phyloP scores from a whole-genome alignment of 345 rosid species.

The Dovyalis caffra region DNA sequence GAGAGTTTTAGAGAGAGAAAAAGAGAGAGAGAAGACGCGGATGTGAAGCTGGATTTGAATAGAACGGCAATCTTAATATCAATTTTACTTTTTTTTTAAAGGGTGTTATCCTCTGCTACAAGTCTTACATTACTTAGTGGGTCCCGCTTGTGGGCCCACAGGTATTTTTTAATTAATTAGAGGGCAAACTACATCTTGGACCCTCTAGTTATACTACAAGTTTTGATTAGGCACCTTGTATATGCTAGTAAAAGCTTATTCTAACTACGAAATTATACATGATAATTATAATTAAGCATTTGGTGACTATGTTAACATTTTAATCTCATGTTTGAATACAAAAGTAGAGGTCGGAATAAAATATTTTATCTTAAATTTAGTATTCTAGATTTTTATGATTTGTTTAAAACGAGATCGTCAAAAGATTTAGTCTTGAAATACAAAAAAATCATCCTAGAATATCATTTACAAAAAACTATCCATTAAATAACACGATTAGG shows the following conservation, averaged over 20 bases:
- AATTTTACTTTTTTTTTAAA: background rate
- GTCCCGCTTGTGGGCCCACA: background rate
- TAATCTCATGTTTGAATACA: background rate
- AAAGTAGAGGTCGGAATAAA: background rate
- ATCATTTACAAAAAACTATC: no score
- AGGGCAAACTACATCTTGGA: background rate
- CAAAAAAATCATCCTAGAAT: no score
- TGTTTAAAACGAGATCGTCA: background rate
- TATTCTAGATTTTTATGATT: no score
- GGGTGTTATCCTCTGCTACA: background rate
- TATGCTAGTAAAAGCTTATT: no score
- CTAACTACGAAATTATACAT: no score
- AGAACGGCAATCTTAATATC: background rate
- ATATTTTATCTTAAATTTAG: background rate
- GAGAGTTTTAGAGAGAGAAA: background rate
- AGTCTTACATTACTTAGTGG: background rate
- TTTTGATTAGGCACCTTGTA: background rate
- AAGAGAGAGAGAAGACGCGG: background rate
- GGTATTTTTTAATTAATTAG: background rate
- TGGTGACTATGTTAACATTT: no score
- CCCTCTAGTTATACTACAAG: background rate
- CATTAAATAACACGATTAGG: no score
- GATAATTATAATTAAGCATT: no score
- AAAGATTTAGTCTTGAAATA: no score
- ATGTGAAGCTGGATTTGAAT: background rate